Base-by-base conservation (phyloP, 108 stramenopile species). In the Seminavis robusta region DNA sequence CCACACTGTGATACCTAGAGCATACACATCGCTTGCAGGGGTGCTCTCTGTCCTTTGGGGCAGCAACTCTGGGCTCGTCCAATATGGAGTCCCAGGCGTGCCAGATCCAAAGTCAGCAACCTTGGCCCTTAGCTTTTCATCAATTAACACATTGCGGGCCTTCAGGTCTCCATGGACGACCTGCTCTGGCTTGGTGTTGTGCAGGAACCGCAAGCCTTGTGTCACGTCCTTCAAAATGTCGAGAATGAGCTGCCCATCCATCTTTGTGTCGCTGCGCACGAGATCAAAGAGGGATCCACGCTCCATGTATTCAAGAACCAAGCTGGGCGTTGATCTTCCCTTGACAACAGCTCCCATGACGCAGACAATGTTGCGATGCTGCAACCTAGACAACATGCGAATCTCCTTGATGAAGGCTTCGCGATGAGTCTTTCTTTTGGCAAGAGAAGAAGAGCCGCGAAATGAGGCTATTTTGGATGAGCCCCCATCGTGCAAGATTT, bases 1-100 rank as follows among this genome's bases (percentile, higher is more conserved):
- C n/a, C n/a, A n/a, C n/a, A n/a, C n/a, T n/a, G n/a, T n/a, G n/a
- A 84, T 80, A 23, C 73, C 81, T 20, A 83, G 63, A 11, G 74
- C 66, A 47, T 83, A 83, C n/a, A 83, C 73, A 53, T 83, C 81
- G n/a, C 67, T 70, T 16, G 62, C 66, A 1, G 74, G 1, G 3
- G 77, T 76, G 50, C 79, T 75, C 4, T 29, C 40, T 3, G 61
- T 57, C 40, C 73, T 65, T 23, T 67, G 51, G 4, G 70, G 52
- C 25, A 83, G 47, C 24, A 78, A 42, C 54, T 90, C 95, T 6
- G 95, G 95, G 0, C 89, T 91, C 97, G 96, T 97, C 92, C n/a
- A 97, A 66, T 74, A 95, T n/a, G 96, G 96, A 13, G 95, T 92
- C 4, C 96, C 96, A 10, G 13, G 20, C 23, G 56, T 63, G 9